phyloP scores from a whole-genome alignment of 2,329 filamentous ascomycete genomes.

The Xylariales sp. region DNA sequence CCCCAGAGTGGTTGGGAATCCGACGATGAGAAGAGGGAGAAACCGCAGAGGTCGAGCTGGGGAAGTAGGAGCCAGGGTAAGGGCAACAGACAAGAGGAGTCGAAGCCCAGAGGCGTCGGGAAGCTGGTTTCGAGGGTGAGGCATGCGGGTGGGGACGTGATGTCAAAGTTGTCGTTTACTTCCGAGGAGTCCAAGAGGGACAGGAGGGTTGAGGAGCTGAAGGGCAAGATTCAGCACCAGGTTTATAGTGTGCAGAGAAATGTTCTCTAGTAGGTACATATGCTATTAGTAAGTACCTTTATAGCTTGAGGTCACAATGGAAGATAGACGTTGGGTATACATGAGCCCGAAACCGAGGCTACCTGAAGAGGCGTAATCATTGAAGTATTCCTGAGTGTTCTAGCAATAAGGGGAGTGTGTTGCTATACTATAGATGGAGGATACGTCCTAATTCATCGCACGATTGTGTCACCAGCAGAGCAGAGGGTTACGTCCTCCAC shows the following conservation, averaged over 20 bases:
- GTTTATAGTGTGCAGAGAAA: neutral
- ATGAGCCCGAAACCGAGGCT: too few relatives aligned
- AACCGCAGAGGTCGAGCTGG: slow-evolving; percentile 4
- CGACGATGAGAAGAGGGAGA: slow-evolving; percentile 10
- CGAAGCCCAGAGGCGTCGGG: slow-evolving; percentile 1
- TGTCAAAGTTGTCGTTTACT: slow-evolving; percentile 3
- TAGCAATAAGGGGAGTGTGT: too few relatives aligned
- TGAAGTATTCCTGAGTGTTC: too few relatives aligned
- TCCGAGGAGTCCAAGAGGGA: slow-evolving; percentile 9
- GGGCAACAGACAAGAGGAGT: neutral
- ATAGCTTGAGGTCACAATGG: neutral
- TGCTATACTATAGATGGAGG: too few relatives aligned
- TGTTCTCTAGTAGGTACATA: neutral
- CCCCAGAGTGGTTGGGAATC: slow-evolving; percentile 17
- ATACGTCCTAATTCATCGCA: too few relatives aligned
- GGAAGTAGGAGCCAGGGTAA: neutral
- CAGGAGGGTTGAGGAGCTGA: slow-evolving; percentile 22
- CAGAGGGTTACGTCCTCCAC: too few relatives aligned
- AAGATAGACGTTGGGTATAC: too few relatives aligned
- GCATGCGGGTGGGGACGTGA: slow-evolving; percentile 5
- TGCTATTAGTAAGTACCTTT: neutral
- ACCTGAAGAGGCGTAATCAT: too few relatives aligned
- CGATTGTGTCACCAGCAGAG: too few relatives aligned
- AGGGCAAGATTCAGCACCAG: slow-evolving; percentile 28
- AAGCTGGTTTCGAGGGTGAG: slow-evolving; percentile 9